Percentiles rank a stretch among this genome's conserved stretches.
Evolutionary conservation across 1,284 basidiomycete species (phyloP).

Genomic region (Amylostereum chailletii): DNA sequence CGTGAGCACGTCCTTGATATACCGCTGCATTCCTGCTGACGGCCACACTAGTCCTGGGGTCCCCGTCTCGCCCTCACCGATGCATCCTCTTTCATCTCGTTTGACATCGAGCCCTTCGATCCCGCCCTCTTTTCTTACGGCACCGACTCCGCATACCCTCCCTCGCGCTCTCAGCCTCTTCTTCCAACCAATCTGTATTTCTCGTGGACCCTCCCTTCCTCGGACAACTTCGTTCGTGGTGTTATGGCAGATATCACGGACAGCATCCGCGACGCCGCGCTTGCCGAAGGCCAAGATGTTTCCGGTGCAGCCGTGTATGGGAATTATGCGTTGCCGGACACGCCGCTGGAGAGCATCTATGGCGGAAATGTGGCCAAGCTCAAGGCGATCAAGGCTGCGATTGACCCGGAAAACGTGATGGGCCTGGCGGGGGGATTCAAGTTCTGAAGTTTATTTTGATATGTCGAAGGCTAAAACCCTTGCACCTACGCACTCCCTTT

Average conservation of each 20-base stretch:
- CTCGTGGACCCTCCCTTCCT: conserved; percentile 26
- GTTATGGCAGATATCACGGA: conserved; percentile 30
- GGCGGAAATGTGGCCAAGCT: conserved; percentile 36
- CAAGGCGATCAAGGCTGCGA: conserved; percentile 26
- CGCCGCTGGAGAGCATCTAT: conserved; percentile 42
- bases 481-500: too few relatives aligned
- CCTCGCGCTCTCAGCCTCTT: conserved; percentile 27
- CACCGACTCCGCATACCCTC: conserved; percentile 37
- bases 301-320: conserved; percentile 28
- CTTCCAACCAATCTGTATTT: conserved; percentile 43
- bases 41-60: conserved; percentile 19
- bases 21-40: conserved; percentile 19
- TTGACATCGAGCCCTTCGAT: conserved; percentile 51
- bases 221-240: conserved; percentile 31
- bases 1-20: conserved; percentile 23
- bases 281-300: conserved; percentile 33
- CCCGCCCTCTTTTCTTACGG: conserved; percentile 32
- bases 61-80: conserved; percentile 11
- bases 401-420: conserved; percentile 48
- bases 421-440: conserved; percentile 17
- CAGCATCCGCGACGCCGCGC: conserved; percentile 27
- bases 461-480: too few relatives aligned
- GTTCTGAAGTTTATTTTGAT: conserved; percentile 6
- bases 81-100: conserved; percentile 41
- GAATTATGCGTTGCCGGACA: conserved; percentile 26